Evolutionary conservation across 2,329 filamentous ascomycete genomes (phyloP).

Genomic region (Talaromyces sp.): DNA sequence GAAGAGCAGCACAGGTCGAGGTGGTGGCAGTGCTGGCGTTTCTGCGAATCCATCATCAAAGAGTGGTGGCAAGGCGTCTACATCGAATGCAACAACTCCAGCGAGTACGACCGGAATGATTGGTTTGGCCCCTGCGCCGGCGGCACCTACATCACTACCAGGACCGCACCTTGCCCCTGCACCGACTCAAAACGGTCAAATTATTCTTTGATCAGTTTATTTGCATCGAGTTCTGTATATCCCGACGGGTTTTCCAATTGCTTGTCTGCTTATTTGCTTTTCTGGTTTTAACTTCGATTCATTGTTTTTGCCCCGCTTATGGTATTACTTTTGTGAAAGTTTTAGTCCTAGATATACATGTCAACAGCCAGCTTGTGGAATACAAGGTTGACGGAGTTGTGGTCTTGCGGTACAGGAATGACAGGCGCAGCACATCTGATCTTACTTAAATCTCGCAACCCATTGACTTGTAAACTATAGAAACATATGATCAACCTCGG

Average conservation of each 20-base stretch:
- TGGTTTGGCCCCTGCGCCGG: conserved; percentile 23
- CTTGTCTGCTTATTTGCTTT: not conserved
- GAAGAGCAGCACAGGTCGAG: conserved; percentile 28
- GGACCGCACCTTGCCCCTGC: conserved; percentile 25
- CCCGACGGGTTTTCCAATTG: not conserved
- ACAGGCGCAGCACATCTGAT: not conserved
- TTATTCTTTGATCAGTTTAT: not conserved
- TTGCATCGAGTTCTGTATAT: not conserved
- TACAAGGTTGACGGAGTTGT: conserved; percentile 2
- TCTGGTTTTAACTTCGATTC: not conserved
- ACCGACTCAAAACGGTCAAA: conserved; percentile 2
- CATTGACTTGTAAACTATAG: not conserved
- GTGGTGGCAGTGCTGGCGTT: conserved; percentile 16
- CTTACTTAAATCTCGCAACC: not conserved
- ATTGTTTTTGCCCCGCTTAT: not conserved
- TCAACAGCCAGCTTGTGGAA: not conserved
- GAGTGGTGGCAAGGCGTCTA: not conserved
- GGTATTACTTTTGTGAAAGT: not conserved
- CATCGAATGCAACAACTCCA: not conserved
- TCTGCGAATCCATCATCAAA: conserved; percentile 2
- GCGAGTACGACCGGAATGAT: conserved; percentile 22
- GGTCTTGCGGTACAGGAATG: not conserved
- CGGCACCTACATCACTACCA: conserved; percentile 19
- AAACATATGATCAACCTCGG: not conserved
- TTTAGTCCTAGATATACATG: not conserved